Evolutionary conservation across 169 alveolate species (phyloP).

Genomic region (Plasmodium inui): DNA sequence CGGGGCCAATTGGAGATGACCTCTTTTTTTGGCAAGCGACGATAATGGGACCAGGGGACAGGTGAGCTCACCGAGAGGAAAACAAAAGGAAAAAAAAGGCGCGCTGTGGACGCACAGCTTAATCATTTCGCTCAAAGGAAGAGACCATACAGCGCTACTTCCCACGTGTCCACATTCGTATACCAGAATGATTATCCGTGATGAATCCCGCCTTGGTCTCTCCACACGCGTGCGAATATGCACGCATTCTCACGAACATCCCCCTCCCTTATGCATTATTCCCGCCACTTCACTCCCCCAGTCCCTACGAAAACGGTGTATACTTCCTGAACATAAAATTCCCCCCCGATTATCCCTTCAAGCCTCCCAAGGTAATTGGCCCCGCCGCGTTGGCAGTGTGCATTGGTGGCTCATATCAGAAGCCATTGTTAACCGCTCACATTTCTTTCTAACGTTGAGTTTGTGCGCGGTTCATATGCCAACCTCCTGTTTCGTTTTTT

Average conservation of each 20-base stretch:
- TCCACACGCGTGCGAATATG: conserved; percentile 27
- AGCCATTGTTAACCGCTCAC: neutral
- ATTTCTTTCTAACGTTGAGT: neutral
- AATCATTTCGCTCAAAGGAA: neutral
- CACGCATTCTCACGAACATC: neutral
- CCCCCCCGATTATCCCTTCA: conserved; percentile 99
- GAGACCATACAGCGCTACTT: neutral
- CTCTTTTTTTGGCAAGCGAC: conserved; percentile 99
- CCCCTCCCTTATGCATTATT: neutral
- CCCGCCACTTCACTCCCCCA: conserved; percentile 77
- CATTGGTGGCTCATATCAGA: neutral
- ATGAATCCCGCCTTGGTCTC: neutral
- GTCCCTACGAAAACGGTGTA: conserved; percentile 98
- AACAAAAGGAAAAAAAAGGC: conserved; percentile 4
- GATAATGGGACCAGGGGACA: conserved; percentile 99
- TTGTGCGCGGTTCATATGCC: neutral
- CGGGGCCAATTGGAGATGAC: conserved; percentile 98
- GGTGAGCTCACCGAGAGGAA: conserved; percentile 77
- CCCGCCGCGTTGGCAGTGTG: neutral
- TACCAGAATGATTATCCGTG: neutral
- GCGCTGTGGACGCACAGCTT: neutral
- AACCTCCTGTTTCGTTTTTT: neutral
- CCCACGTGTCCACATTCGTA: neutral
- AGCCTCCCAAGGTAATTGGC: conserved; percentile 97
- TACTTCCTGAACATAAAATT: conserved; percentile 97